Evolutionary conservation across 805 yeast species (phyloP), one percentile per base, ranked within the genome.

Genomic region (Candida morakotiae): DNA sequence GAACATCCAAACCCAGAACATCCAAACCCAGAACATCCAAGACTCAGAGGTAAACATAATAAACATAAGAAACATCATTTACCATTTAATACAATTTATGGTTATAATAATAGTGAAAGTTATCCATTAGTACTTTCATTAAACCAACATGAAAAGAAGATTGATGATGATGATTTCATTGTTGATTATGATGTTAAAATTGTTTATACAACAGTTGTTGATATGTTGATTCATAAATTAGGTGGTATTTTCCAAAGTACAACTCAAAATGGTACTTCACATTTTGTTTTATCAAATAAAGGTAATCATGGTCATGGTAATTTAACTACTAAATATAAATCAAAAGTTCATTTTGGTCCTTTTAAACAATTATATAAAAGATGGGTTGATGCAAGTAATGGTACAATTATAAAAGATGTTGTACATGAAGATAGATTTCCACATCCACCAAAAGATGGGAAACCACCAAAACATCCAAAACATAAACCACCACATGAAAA

Each of bases 251-350:
- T 38, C 36, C 9, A 47, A 41, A 18, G 28, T 39, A 9, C 45
- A 13, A 29, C 26, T 2, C 69, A 64, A 41, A 55, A 59, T 36
- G 69, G 69, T 9, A 48, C 58, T 1, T 61, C 69, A 2, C 28
- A 22, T 2, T 60, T 45, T 41, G 43, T 38, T 19, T 34, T 55
- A 16, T 43, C 60, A 9, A 49, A 49, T 9, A 31, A 42, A 1
- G 66, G 67, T 4, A 60, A 62, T 38, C 47, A 55, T 39, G 69
- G 68, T 2, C 17, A 36, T 7, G 67, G 64, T 3, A 29, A 37
- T 2, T 46, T 59, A 51, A 58, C 47, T 48, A 69, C 61, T 37
- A 56, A 42, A 42, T 26, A 26, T 20, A 19, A 19, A 14, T 34
- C 37, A 9, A n/a, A 34, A 3, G 10, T 34, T 5, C 18, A 19